phyloP scores from a whole-genome alignment of 257 asterid species.

The Anisodus tanguticus region DNA sequence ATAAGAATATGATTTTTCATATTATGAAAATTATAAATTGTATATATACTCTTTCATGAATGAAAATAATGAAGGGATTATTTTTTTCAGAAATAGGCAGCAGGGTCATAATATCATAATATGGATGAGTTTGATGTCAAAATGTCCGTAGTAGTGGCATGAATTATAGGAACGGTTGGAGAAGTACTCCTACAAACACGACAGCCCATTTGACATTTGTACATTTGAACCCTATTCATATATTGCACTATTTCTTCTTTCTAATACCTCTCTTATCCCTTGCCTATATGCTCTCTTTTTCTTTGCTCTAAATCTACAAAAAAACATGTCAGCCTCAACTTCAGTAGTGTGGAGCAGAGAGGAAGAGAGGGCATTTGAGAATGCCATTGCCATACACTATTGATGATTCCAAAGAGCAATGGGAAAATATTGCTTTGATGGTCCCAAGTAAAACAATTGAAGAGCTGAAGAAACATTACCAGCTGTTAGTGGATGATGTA shows the following conservation, averaged over 20 bases:
- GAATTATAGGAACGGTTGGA: not conserved
- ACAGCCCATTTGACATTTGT: not conserved
- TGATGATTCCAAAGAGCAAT: not conserved
- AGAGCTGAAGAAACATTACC: conserved; percentile 1
- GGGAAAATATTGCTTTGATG: conserved; percentile 6
- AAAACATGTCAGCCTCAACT: not conserved
- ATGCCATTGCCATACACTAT: conserved; percentile 24
- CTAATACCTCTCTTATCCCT: not conserved
- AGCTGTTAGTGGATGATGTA: not conserved
- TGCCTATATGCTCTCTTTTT: no score
- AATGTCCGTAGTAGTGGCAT: not conserved
- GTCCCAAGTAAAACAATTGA: conserved; percentile 33
- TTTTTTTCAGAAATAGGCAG: no score
- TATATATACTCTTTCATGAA: no score
- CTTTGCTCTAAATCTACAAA: not conserved
- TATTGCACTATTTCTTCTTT: not conserved
- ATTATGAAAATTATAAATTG: no score
- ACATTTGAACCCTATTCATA: not conserved
- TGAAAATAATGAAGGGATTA: no score
- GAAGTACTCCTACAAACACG: not conserved
- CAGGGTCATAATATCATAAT: no score
- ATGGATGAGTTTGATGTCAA: not conserved
- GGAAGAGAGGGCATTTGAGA: conserved; percentile 25
- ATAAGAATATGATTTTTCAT: no score
- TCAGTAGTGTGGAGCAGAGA: conserved; percentile 25